Evolutionary conservation across 306 rosid species (phyloP).

Genomic region (Parietaria judaica): DNA sequence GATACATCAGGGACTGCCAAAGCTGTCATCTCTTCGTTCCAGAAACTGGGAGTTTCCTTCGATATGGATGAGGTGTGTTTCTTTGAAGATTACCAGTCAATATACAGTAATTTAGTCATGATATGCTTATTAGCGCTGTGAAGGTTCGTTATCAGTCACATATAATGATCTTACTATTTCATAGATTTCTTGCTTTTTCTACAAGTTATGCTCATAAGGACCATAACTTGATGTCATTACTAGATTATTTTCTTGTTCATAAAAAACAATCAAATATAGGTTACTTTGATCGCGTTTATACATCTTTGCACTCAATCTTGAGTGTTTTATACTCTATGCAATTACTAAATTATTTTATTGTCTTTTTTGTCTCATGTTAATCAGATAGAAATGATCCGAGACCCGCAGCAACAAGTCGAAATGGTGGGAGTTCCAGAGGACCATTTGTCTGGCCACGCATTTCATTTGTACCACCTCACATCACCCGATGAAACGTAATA

Average conservation of each 20-base stretch:
- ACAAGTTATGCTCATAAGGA: neutral
- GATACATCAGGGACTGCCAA: conserved; percentile 95
- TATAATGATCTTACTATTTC: neutral
- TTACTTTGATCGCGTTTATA: no score
- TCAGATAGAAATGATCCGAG: conserved; percentile 75
- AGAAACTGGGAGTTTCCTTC: conserved; percentile 64
- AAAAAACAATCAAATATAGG: no score
- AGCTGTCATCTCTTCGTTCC: conserved; percentile 85
- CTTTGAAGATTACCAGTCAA: neutral
- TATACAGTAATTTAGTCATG: neutral
- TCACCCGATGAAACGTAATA: conserved; percentile 72
- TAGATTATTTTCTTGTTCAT: no score
- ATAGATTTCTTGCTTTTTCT: neutral
- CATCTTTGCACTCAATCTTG: no score
- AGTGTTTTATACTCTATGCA: neutral
- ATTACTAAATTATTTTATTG: neutral
- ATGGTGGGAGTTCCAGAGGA: conserved; percentile 95
- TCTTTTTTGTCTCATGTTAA: conserved; percentile 1
- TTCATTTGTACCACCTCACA: conserved; percentile 79
- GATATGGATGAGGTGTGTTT: conserved; percentile 63
- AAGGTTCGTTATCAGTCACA: neutral
- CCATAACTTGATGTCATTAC: no score
- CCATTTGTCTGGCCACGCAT: conserved; percentile 77
- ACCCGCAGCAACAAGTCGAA: conserved; percentile 66
- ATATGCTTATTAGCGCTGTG: neutral